Conservation (phyloP, 768 basidiomycete genomes). For the Hygrocybe punicea region DNA sequence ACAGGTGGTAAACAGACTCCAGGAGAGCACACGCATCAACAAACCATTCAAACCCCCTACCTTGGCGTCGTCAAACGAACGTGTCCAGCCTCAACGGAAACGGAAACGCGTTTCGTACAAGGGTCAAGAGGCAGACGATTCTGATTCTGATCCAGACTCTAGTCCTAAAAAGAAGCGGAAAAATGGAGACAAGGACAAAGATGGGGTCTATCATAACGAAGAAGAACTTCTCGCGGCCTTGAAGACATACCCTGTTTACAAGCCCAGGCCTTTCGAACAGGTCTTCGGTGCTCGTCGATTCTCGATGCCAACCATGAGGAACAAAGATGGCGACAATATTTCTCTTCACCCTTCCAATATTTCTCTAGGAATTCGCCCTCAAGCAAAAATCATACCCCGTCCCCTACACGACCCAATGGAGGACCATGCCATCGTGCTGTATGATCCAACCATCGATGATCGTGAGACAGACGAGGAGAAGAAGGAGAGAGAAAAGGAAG, state of each 20-base stretch:
- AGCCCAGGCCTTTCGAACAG: constrained; percentile 72
- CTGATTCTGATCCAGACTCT: constrained; percentile 54
- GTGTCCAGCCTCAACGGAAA: constrained; percentile 69
- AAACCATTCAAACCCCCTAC: constrained; percentile 81
- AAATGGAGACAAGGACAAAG: constrained; percentile 52
- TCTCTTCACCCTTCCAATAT: constrained; percentile 56
- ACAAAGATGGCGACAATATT: constrained; percentile 64
- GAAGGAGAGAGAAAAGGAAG: constrained; percentile 69
- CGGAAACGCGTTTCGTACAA: constrained; percentile 88
- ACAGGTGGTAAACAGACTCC: constrained; percentile 59
- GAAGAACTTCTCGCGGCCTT: constrained; percentile 59
- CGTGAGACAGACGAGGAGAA: constrained; percentile 86
- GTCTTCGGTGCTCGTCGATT: constrained; percentile 54
- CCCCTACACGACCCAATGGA: constrained; percentile 98
- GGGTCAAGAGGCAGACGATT: constrained; percentile 56
- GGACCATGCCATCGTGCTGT: constrained; percentile 95
- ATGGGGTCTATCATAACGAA: constrained; percentile 55
- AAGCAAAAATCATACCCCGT: constrained; percentile 75
- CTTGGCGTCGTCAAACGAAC: constrained; percentile 41
- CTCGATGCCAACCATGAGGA: constrained; percentile 78
- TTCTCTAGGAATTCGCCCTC: constrained; percentile 83
- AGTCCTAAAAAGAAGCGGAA: constrained; percentile 65
- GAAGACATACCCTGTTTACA: constrained; percentile 74
- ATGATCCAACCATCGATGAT: constrained; percentile 94
- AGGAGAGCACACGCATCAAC: constrained; percentile 69